These are phyloP conservation scores for Rhodotorula mucilaginosa DNA, from an alignment of 1,284 basidiomycete species.

Conservation along the genomic window DNA sequence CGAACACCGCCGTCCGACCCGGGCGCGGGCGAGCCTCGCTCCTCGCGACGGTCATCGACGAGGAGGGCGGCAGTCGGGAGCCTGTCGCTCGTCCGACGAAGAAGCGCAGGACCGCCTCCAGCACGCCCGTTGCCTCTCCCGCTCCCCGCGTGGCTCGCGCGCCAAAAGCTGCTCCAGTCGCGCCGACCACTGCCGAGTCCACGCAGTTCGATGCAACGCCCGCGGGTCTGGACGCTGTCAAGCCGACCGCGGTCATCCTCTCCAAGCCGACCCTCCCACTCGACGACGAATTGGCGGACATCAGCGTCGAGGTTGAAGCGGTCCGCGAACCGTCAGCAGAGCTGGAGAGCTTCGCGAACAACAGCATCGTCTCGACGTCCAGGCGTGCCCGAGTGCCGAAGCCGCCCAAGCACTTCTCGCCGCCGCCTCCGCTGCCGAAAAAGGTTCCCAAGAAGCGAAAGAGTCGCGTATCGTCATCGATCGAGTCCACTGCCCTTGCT, in stretches of 20 bases:
- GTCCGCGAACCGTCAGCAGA: too few relatives aligned
- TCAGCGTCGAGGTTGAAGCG: too few relatives aligned
- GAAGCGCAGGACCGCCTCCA: conserved; percentile 12
- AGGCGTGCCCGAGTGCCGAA: conserved; percentile 3
- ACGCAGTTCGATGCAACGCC: background rate
- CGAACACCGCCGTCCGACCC: background rate
- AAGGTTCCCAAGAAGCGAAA: background rate
- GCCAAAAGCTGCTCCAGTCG: background rate
- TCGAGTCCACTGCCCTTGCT: background rate
- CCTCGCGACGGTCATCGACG: conserved; percentile 18
- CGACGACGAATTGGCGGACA: background rate
- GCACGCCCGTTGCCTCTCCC: background rate
- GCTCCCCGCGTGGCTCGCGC: background rate
- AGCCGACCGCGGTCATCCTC: conserved; percentile 2
- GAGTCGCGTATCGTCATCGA: background rate
- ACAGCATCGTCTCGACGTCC: background rate
- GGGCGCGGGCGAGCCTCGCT: conserved; percentile 5
- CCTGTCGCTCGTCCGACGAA: background rate
- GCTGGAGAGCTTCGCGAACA: background rate
- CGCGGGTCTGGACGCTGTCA: background rate
- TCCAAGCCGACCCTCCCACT: background rate
- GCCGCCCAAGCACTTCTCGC: background rate
- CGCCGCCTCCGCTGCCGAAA: conserved; percentile 4
- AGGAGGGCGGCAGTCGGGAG: background rate
- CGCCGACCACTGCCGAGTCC: conserved; percentile 4